Evolutionary conservation across 1,284 basidiomycete genomes (phyloP).

Genomic region (Neonothopanus nambi): DNA sequence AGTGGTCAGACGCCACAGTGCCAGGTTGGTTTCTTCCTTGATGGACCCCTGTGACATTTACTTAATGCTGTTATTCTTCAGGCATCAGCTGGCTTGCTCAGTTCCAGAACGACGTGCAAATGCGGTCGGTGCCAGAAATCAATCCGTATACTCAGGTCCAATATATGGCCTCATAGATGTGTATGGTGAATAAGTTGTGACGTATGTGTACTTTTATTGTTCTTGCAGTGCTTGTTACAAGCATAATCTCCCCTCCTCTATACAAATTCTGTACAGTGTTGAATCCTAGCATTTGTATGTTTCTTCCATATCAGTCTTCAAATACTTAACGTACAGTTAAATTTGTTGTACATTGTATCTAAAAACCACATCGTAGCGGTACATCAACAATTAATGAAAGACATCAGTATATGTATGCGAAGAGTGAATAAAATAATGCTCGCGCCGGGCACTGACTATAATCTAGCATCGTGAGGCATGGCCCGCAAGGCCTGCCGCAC

Average conservation of each 20-base stretch:
- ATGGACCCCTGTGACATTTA: background rate
- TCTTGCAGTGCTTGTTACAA: background rate
- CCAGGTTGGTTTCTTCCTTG: conserved; percentile 5
- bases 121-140: conserved; percentile 5
- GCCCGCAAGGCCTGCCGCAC: conserved; percentile 66
- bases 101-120: conserved; percentile 17
- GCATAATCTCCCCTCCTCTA: background rate
- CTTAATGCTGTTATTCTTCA: background rate
- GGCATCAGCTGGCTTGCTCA: conserved; percentile 15
- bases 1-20: conserved; percentile 12
- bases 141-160: conserved; percentile 6
- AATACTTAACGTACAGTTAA: too few relatives aligned
- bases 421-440: background rate
- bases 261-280: background rate
- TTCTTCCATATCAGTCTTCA: too few relatives aligned
- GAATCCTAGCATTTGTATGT: too few relatives aligned
- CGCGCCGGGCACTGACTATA: conserved; percentile 32
- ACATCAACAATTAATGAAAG: background rate
- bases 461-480: conserved; percentile 61
- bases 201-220: background rate
- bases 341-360: too few relatives aligned
- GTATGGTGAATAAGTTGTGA: too few relatives aligned
- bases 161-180: conserved; percentile 1
- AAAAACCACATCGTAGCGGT: background rate
- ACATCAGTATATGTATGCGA: background rate